phyloP scores from a whole-genome alignment of 768 basidiomycete species.

The Auriscalpium vulgare region DNA sequence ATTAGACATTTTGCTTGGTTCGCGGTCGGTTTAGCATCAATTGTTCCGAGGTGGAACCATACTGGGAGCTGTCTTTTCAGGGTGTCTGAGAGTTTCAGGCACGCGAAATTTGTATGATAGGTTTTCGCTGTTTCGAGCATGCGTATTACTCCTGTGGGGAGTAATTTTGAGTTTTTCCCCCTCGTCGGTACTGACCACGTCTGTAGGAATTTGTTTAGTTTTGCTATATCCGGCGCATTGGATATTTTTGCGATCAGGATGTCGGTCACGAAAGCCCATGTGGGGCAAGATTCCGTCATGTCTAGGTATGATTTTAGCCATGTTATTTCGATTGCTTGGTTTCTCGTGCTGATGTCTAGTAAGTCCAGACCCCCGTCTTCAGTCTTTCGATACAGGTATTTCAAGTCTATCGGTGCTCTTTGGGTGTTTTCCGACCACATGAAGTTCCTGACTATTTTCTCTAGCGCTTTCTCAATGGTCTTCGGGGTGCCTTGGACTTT shows the following conservation, averaged over 20 bases:
- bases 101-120: background rate
- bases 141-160: background rate
- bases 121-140: constrained; percentile 5
- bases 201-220: constrained; percentile 6
- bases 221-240: background rate
- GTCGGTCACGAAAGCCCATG: constrained; percentile 11
- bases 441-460: constrained; percentile 9
- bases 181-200: background rate
- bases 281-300: background rate
- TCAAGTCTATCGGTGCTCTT: background rate
- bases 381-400: background rate
- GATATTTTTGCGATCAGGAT: background rate
- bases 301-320: constrained; percentile 12
- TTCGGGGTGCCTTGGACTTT: constrained; percentile 22
- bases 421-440: constrained; percentile 8
- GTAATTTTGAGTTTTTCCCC: background rate
- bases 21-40: background rate
- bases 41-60: constrained; percentile 9
- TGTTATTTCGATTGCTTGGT: constrained; percentile 10
- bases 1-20: constrained; percentile 1
- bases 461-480: background rate
- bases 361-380: constrained; percentile 7
- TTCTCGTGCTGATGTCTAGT: constrained; percentile 4
- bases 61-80: constrained; percentile 5
- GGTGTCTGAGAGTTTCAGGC: background rate